Percentiles rank a stretch among this genome's conserved stretches.
Conservation (phyloP, 176 grass and related monocot genomes). For the Secale cereale region DNA sequence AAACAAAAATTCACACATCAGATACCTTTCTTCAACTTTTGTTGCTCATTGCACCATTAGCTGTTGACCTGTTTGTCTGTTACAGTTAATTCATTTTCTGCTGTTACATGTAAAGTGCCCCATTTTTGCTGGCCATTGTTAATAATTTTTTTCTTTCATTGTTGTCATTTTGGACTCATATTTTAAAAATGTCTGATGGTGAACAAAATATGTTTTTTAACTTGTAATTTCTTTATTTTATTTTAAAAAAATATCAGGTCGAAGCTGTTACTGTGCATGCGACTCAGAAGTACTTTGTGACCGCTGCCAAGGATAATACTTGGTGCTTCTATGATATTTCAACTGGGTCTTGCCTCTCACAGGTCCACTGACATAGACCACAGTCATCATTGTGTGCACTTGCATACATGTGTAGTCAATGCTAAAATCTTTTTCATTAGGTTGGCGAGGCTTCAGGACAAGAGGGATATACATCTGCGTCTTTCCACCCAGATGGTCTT, state of each 20-base stretch:
- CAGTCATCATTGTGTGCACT: not conserved
- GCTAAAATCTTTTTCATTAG: conserved; percentile 34
- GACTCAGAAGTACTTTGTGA: conserved; percentile 92
- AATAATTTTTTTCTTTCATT: not conserved
- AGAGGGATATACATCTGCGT: conserved; percentile 88
- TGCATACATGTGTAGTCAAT: not conserved
- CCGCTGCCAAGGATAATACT: conserved; percentile 88
- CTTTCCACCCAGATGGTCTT: conserved; percentile 97
- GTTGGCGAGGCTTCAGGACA: conserved; percentile 66
- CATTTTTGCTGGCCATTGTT: not conserved
- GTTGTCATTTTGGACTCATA: not conserved
- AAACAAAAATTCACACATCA: not conserved
- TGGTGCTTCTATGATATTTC: conserved; percentile 99
- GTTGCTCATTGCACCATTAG: not conserved
- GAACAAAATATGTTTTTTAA: conserved; percentile 26
- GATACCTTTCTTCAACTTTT: not conserved
- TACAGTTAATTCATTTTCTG: conserved; percentile 13
- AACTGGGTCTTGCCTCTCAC: conserved; percentile 86
- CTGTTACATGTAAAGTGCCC: not conserved
- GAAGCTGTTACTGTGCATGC: conserved; percentile 98
- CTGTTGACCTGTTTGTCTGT: conserved; percentile 14
- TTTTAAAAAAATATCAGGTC: conserved; percentile 45
- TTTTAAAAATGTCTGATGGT: conserved; percentile 37
- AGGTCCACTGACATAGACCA: conserved; percentile 39
- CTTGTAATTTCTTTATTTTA: not conserved